Evolutionary conservation across 2,329 filamentous ascomycete species (phyloP), one percentile per base, ranked within the genome.

Genomic region (Fusarium denticulatum): DNA sequence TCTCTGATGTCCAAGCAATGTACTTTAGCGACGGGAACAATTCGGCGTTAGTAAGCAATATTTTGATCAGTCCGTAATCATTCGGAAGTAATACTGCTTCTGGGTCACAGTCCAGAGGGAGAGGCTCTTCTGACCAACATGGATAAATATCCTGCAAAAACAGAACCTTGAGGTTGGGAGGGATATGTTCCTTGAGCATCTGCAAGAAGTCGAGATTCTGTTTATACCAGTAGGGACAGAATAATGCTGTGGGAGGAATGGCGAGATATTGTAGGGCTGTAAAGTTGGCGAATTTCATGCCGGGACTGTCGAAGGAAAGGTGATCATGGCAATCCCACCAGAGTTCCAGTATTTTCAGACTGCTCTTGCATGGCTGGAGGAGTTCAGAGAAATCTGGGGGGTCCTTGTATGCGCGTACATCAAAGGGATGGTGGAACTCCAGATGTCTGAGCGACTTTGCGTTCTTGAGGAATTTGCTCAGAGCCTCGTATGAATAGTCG

Each of bases 241-340:
- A 28, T 0, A 46, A 46, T 7, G 45, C 45, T 5, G 0, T 28
- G 6, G 26, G 45, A 11, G 45, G 45, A 10, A 28, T 46, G 4
- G 45, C 26, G 18, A 46, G 45, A 28, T 46, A 46, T 11, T 46
- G 13, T 0, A 46, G 13, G 18, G 45, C 18, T 11, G 45, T 46
- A 10, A 46, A 46, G 8, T 28, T 18, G 3, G 26, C 45, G 0
- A 28, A 46, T 15, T 28, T 46, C 45, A 46, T 46, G 18, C 45
- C 45, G 0, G 26, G 26, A 28, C 0, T 22, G 45, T 22, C 3
- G 18, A 46, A 46, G 45, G 0, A 28, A 46, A 46, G 24, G 13
- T 0, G 4, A 3, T 46, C 43, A 2, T 7, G 6, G 0, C 24
- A 46, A 3, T 46, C 20, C 45, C 45, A 46, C 18, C 45, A 46